These are phyloP conservation scores for Hypholoma sublateritium DNA, from an alignment of 768 basidiomycete genomes.

Conservation along the genomic window DNA sequence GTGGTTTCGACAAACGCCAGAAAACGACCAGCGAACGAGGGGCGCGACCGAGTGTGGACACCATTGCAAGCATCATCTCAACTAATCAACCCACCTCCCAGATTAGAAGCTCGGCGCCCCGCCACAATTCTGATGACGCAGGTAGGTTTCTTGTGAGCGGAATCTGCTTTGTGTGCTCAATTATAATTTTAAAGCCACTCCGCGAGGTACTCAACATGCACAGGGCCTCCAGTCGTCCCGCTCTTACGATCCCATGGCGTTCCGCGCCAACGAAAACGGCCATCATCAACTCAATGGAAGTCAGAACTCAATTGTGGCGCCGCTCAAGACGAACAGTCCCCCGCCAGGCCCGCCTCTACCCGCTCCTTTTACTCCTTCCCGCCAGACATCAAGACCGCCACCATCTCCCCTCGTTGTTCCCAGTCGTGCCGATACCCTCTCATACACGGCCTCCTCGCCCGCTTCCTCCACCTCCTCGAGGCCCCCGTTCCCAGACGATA, in stretches of 20 bases:
- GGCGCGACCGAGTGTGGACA: slow-evolving; percentile 30
- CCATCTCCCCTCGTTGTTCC: slow-evolving; percentile 41
- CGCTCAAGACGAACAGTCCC: slow-evolving; percentile 14
- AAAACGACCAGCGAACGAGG: slow-evolving; percentile 25
- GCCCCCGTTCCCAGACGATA: slow-evolving; percentile 13
- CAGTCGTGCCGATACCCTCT: slow-evolving; percentile 32
- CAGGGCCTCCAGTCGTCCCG: slow-evolving; percentile 37
- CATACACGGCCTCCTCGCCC: slow-evolving; percentile 29
- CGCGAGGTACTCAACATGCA: slow-evolving; percentile 26
- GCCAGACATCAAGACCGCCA: slow-evolving; percentile 28
- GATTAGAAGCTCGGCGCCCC: slow-evolving; percentile 22
- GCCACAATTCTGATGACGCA: slow-evolving; percentile 40
- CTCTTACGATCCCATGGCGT: slow-evolving; percentile 39
- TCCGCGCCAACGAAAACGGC: slow-evolving; percentile 22
- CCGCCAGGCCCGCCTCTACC: slow-evolving; percentile 23
- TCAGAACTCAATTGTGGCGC: slow-evolving; percentile 10
- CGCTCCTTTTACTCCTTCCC: slow-evolving; percentile 20
- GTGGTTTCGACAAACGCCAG: slow-evolving; percentile 27
- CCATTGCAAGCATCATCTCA: slow-evolving; percentile 16
- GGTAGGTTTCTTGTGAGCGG: slow-evolving; percentile 26
- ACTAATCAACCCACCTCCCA: slow-evolving; percentile 14
- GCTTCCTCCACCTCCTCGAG: slow-evolving; percentile 29
- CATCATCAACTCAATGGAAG: slow-evolving; percentile 24
- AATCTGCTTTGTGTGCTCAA: slow-evolving; percentile 10
- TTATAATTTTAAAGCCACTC: slow-evolving; percentile 22